Percentiles rank a stretch among this genome's conserved stretches.
phyloP scores from a whole-genome alignment of 2,329 filamentous ascomycete genomes.

The Botrytis medusae region DNA sequence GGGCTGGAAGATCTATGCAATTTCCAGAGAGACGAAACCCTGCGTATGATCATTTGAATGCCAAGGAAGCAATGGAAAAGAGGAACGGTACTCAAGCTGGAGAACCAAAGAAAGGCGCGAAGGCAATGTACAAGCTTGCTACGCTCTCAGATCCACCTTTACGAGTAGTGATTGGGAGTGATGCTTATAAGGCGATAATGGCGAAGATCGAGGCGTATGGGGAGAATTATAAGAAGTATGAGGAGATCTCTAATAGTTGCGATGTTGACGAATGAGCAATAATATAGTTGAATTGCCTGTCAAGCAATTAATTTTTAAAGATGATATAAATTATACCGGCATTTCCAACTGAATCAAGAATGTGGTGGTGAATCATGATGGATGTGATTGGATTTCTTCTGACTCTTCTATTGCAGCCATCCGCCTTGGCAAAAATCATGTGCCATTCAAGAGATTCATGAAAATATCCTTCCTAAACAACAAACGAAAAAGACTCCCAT shows the following conservation, averaged over 20 bases:
- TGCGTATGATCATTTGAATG: constrained; percentile 49
- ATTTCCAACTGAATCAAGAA: not conserved
- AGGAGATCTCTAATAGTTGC: constrained; percentile 33
- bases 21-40: constrained; percentile 46
- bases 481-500: not conserved
- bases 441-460: not conserved
- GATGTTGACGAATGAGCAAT: constrained; percentile 27
- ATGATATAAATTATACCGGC: not conserved
- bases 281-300: not conserved
- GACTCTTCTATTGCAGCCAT: not conserved
- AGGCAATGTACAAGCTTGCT: constrained; percentile 55
- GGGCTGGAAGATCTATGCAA: constrained; percentile 40
- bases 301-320: not conserved
- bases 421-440: not conserved
- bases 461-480: not conserved
- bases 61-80: constrained; percentile 43
- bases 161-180: constrained; percentile 52
- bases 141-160: constrained; percentile 53
- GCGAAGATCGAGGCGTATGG: constrained; percentile 51
- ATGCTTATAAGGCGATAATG: constrained; percentile 51
- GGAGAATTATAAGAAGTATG: constrained; percentile 42
- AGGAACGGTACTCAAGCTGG: constrained; percentile 37
- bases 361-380: not conserved
- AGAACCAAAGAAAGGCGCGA: constrained; percentile 51
- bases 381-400: not conserved